A percentile compares a stretch with the other conserved stretches of the same genome.
Evolutionary conservation across 768 basidiomycete genomes (phyloP).

Genomic region (Hypholoma fasciculare): DNA sequence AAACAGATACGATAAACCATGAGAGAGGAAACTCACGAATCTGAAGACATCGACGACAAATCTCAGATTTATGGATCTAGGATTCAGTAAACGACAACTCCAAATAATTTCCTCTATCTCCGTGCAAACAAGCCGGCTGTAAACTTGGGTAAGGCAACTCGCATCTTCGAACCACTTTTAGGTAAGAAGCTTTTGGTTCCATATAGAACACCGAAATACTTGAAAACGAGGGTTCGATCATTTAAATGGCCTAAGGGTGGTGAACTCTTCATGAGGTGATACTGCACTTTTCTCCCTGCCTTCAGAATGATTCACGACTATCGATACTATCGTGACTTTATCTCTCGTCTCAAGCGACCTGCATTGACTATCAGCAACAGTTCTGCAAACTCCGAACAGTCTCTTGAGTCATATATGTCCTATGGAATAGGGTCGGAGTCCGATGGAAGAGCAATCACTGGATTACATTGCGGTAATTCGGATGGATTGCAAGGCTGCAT

Average conservation of each 20-base stretch:
- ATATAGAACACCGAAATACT: neutral
- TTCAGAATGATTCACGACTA: slow-evolving; percentile 19
- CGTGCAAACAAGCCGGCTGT: too few relatives aligned
- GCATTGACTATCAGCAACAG: slow-evolving; percentile 13
- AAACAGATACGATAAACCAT: too few relatives aligned
- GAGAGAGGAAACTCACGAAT: too few relatives aligned
- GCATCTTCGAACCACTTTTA: neutral
- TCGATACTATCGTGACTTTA: slow-evolving; percentile 20
- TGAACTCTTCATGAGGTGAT: neutral
- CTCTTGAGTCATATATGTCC: slow-evolving; percentile 25
- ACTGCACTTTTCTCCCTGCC: neutral
- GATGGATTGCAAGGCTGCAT: slow-evolving; percentile 10
- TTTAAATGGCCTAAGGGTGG: neutral
- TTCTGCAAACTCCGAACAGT: neutral
- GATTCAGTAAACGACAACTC: too few relatives aligned
- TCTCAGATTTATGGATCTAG: too few relatives aligned
- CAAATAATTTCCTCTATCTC: too few relatives aligned
- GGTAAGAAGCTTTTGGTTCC: neutral
- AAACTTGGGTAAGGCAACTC: too few relatives aligned
- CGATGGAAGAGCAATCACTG: slow-evolving; percentile 12
- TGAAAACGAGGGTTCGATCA: slow-evolving; percentile 1
- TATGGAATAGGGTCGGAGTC: slow-evolving; percentile 29
- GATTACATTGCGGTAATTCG: slow-evolving; percentile 23
- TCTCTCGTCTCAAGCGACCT: slow-evolving; percentile 22
- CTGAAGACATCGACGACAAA: too few relatives aligned